Percentiles rank a stretch among this genome's conserved stretches.
Evolutionary conservation across 176 grass and related monocot species (phyloP).

Genomic region (Rhynchospora breviuscula): DNA sequence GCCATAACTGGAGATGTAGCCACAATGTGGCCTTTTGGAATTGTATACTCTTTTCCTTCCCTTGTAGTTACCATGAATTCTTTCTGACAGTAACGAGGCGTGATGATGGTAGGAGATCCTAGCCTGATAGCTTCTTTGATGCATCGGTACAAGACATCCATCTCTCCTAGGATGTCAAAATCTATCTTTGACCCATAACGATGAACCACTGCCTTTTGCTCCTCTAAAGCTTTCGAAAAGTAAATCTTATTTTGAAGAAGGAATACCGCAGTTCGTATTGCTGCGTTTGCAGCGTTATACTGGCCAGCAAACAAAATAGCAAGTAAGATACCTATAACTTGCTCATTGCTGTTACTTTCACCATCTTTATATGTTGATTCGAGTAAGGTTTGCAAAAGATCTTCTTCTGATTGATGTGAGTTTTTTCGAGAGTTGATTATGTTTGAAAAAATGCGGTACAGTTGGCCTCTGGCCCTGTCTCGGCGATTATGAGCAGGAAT

Average conservation of each 20-base stretch:
- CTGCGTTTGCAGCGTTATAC: conserved; percentile 34
- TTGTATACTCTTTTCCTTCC: conserved; percentile 43
- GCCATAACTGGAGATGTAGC: conserved; percentile 37
- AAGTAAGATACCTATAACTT: conserved; percentile 40
- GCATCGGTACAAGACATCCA: background rate
- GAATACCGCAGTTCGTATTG: conserved; percentile 29
- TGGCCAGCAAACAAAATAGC: conserved; percentile 40
- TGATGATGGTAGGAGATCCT: conserved; percentile 36
- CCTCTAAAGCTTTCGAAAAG: conserved; percentile 21
- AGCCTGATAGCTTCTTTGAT: conserved; percentile 54
- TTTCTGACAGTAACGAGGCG: conserved; percentile 35
- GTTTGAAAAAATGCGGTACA: conserved; percentile 42
- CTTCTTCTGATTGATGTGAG: background rate
- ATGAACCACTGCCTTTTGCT: conserved; percentile 35
- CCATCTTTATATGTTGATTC: conserved; percentile 51
- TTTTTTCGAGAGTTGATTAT: conserved; percentile 38
- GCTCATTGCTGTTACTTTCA: conserved; percentile 26
- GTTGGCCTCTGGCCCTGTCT: conserved; percentile 37
- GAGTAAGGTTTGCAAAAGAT: conserved; percentile 53
- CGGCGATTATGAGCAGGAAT: conserved; percentile 41
- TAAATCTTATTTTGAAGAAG: conserved; percentile 34
- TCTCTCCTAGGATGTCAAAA: conserved; percentile 33
- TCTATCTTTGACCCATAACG: conserved; percentile 22
- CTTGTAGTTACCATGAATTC: conserved; percentile 33
- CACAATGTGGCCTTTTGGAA: conserved; percentile 29